Conservation (phyloP, 2,329 filamentous ascomycete species). For the Cercospora sesami region DNA sequence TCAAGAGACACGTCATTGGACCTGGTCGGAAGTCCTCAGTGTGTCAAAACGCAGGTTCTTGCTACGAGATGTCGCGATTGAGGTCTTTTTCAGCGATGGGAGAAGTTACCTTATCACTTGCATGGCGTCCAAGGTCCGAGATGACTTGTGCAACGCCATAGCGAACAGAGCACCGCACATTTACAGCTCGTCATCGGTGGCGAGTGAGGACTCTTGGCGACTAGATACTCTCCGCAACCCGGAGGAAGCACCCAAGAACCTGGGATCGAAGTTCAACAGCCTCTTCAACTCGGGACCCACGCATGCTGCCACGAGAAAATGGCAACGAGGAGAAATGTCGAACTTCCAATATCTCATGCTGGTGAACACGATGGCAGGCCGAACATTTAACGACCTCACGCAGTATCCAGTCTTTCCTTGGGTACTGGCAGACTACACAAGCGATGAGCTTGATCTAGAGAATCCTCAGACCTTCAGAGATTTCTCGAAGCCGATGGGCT, state of each 20-base stretch:
- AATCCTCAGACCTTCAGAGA: constrained; percentile 86
- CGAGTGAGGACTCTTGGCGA: constrained; percentile 86
- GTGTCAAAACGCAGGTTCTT: constrained; percentile 94
- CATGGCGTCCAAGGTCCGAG: constrained; percentile 69
- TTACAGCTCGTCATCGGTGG: constrained; percentile 56
- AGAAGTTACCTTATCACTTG: constrained; percentile 91
- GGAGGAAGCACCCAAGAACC: constrained; percentile 62
- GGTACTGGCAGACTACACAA: constrained; percentile 94
- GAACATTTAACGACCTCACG: constrained; percentile 96
- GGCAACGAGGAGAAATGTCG: constrained; percentile 91
- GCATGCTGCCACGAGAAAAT: constrained; percentile 82
- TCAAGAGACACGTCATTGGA: constrained; percentile 86
- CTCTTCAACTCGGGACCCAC: constrained; percentile 83
- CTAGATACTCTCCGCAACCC: constrained; percentile 77
- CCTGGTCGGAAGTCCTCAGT: constrained; percentile 90
- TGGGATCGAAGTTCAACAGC: constrained; percentile 87
- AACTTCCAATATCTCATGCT: constrained; percentile 99
- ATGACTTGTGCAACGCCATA: constrained; percentile 78
- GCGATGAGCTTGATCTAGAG: constrained; percentile 82
- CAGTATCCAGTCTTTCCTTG: constrained; percentile 98
- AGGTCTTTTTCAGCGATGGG: constrained; percentile 95
- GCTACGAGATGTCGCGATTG: constrained; percentile 93
- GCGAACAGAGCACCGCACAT: constrained; percentile 78
- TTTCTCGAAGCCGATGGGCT: constrained; percentile 93
- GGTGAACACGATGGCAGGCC: constrained; percentile 93